Base-by-base conservation (phyloP, 2,329 filamentous ascomycete species). In the Berkeleyomyces rouxiae region DNA sequence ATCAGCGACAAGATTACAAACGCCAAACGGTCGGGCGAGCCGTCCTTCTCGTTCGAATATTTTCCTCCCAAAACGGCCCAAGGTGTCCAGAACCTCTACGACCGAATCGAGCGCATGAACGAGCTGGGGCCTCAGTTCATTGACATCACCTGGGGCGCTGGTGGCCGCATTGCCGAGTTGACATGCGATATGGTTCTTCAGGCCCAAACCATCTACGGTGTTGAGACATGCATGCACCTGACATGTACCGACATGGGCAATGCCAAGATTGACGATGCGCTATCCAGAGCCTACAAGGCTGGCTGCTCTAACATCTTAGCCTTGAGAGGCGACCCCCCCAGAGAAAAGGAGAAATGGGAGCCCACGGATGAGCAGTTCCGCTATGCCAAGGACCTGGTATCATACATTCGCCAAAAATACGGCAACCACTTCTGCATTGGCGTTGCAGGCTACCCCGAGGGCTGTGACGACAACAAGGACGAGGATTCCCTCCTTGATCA, bases 21-120 rank as follows among this genome's bases (percentile, higher is more conserved):
- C 69, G 85, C 91, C 74, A 84, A 90, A 75, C 81, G 82, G 76
- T 83, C 85, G 70, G 84, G 85, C 72, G 82, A 87, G 70, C 87
- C 91, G 64, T 93, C 90, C 71, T 96, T 96, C 79, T 99, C 93
- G 65, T 99, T 99, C 78, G 93, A 99, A 75, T 99, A 96, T 80
- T 99, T 99, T 76, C 93, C 93, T 60, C 93, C 93, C 46, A 99
- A 99, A 78, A 99, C 93, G 6, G 87, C 89, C 9, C 89, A 93
- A 76, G 93, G 93, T 80, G 92, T 99, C 10, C 93, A 99, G 77
- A 99, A 99, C 74, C 85, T 99, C 64, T 99, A 99, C 79, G 93
- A 99, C 70, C 89, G 93, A 69, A 97, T 99, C 88, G 93, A 99
- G 76, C 90, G 91, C 75, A 99, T 99, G 93, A 90, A 96, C 75